phyloP scores from a whole-genome alignment of 2,329 filamentous ascomycete species.

The Colletotrichum tabaci region DNA sequence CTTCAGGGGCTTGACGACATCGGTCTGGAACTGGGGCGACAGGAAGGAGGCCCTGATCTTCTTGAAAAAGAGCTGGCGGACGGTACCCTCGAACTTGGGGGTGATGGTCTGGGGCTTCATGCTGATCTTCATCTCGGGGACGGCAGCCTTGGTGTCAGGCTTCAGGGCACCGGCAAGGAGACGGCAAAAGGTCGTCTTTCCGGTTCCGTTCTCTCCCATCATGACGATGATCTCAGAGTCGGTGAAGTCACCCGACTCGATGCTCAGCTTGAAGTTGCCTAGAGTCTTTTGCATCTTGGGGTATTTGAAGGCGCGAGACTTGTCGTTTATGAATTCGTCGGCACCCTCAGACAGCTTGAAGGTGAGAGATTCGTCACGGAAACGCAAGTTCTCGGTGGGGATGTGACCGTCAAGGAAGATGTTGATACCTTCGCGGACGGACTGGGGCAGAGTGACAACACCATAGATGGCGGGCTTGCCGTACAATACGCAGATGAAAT shows the following conservation, averaged over 20 bases:
- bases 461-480: conserved; percentile 96
- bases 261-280: conserved; percentile 86
- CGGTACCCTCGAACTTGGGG: conserved; percentile 96
- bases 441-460: conserved; percentile 95
- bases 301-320: conserved; percentile 87
- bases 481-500: conserved; percentile 98
- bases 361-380: conserved; percentile 95
- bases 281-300: conserved; percentile 94
- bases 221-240: conserved; percentile 99
- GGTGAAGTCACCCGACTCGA: conserved; percentile 90
- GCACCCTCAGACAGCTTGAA: conserved; percentile 93
- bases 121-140: conserved; percentile 96
- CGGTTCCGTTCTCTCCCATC: conserved; percentile 99
- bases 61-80: conserved; percentile 99
- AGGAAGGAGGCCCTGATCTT: conserved; percentile 98
- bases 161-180: conserved; percentile 94
- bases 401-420: conserved; percentile 99
- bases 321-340: conserved; percentile 90
- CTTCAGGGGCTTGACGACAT: conserved; percentile 99
- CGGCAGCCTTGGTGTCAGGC: conserved; percentile 82
- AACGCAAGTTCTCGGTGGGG: conserved; percentile 97
- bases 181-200: conserved; percentile 99
- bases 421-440: conserved; percentile 98
- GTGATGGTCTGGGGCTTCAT: conserved; percentile 99
- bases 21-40: conserved; percentile 98